Percentiles rank a stretch among this genome's conserved stretches.
Conservation (phyloP, 139 green algal species). For the Coelastrella sp. region DNA sequence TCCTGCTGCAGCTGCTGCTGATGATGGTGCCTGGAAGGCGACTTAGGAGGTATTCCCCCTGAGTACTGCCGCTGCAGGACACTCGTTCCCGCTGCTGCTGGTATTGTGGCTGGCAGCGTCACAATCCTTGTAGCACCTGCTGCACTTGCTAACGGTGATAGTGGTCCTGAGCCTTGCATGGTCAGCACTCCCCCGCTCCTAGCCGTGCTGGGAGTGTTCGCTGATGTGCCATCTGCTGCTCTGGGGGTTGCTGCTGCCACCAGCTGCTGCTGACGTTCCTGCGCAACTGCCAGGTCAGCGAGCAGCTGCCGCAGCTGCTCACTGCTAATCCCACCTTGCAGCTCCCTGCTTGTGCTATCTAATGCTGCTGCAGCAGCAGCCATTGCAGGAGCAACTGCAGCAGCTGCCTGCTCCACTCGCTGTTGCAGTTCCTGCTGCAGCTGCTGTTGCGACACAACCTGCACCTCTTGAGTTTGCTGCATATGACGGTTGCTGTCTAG, state of each 20-base stretch:
- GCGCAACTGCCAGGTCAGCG: neutral
- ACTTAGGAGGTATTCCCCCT: neutral
- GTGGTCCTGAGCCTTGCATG: neutral
- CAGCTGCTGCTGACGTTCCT: constrained; percentile 21
- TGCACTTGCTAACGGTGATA: neutral
- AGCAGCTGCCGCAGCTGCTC: constrained; percentile 34
- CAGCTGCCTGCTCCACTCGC: no score
- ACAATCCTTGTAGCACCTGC: no score
- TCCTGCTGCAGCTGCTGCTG: constrained; percentile 1
- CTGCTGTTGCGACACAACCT: neutral
- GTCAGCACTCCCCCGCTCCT: neutral
- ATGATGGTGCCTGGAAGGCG: neutral
- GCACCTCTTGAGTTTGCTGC: neutral
- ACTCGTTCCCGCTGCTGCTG: neutral
- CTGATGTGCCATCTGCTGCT: neutral
- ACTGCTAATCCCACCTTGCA: constrained; percentile 13
- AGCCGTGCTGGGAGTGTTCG: neutral
- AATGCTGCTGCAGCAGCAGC: neutral
- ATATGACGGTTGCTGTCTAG: neutral
- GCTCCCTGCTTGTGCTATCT: neutral
- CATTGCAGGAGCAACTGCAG: neutral
- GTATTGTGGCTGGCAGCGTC: no score
- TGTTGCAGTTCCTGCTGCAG: neutral
- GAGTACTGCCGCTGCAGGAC: constrained; percentile 6
- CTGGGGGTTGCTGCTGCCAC: neutral